Evolutionary conservation across 108 stramenopile species (phyloP), one percentile per base, ranked within the genome.

Genomic region (Nitzschia inconspicua): DNA sequence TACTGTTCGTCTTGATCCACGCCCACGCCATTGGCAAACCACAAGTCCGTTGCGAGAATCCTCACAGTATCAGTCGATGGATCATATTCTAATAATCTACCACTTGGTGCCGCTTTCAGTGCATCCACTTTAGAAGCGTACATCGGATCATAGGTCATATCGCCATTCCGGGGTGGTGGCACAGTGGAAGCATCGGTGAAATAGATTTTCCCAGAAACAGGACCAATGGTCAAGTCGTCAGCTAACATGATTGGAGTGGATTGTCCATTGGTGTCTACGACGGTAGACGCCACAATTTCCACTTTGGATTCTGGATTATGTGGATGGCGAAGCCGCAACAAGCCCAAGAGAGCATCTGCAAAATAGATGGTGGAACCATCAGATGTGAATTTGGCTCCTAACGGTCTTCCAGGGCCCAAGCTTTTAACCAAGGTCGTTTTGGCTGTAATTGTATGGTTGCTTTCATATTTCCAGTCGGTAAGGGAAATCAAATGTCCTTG

Each of bases 11-110:
- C 72, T 23, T 76, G 60, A 11, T 52, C 63, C 8, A 85, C 77
- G 18, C 80, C 77, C 34, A 85, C 78, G 10, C 88, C 84, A 67
- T 89, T 89, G 19, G 82, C 79, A 74, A 85, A 89, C 18, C 59
- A 37, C 1, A 71, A 58, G 34, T 58, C 80, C 27, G 50, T 46
- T 4, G 63, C 80, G 47, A 89, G 58, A 8, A 85, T 63, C 30
- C 57, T 66, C 4, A 81, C 71, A 48, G 80, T 65, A 51, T 80
- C 82, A 20, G 79, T 85, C 16, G 65, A 62, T 11, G 84, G 84
- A 51, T 79, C 70, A 53, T 83, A 89, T 42, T 77, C 53, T 31
- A 85, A 44, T 24, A 89, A 28, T 57, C 88, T 65, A n/a, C 84
- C 88, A 22, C 65, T 75, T 32, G 48, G 72, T n/a, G n/a, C n/a